These are phyloP conservation scores for Musa itinerans DNA, from an alignment of 176 grass and related monocot species.

Conservation along the genomic window DNA sequence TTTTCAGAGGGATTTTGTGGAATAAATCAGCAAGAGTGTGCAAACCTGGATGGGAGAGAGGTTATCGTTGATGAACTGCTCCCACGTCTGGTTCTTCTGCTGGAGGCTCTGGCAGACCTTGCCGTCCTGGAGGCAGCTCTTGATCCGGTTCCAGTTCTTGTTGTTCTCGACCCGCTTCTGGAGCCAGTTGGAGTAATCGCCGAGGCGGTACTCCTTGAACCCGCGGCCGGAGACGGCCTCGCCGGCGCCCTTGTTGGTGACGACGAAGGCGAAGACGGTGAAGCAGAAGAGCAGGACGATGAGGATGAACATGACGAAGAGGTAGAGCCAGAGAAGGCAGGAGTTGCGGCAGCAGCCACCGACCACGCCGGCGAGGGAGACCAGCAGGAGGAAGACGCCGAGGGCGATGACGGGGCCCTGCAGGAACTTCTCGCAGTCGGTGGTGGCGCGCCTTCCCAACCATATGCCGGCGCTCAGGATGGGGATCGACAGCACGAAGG, in stretches of 20 bases:
- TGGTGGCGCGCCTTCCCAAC: slow-evolving; percentile 57
- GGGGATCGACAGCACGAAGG: slow-evolving; percentile 40
- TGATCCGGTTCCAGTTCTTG: slow-evolving; percentile 62
- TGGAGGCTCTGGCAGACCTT: slow-evolving; percentile 55
- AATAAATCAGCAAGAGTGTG: neutral
- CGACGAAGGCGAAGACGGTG: slow-evolving; percentile 74
- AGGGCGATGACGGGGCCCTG: slow-evolving; percentile 52
- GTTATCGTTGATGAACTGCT: slow-evolving; percentile 49
- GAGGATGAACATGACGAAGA: slow-evolving; percentile 77
- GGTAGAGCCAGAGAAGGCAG: slow-evolving; percentile 88
- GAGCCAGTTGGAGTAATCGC: slow-evolving; percentile 82
- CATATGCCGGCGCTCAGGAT: slow-evolving; percentile 60
- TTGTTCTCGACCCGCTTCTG: slow-evolving; percentile 53
- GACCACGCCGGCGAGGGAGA: slow-evolving; percentile 57
- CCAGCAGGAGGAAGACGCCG: slow-evolving; percentile 45
- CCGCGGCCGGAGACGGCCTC: slow-evolving; percentile 46
- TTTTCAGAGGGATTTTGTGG: neutral
- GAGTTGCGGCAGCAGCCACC: slow-evolving; percentile 57
- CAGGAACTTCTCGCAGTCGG: slow-evolving; percentile 79
- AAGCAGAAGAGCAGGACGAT: slow-evolving; percentile 60
- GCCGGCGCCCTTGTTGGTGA: slow-evolving; percentile 66
- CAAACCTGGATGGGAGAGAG: slow-evolving; percentile 76
- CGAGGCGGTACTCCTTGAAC: slow-evolving; percentile 79
- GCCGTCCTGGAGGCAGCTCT: slow-evolving; percentile 71
- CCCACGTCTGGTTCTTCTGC: slow-evolving; percentile 24